A percentile compares a stretch with the other conserved stretches of the same genome.
Evolutionary conservation across 2,329 filamentous ascomycete genomes (phyloP).

Genomic region (Chaetomium strumarium): DNA sequence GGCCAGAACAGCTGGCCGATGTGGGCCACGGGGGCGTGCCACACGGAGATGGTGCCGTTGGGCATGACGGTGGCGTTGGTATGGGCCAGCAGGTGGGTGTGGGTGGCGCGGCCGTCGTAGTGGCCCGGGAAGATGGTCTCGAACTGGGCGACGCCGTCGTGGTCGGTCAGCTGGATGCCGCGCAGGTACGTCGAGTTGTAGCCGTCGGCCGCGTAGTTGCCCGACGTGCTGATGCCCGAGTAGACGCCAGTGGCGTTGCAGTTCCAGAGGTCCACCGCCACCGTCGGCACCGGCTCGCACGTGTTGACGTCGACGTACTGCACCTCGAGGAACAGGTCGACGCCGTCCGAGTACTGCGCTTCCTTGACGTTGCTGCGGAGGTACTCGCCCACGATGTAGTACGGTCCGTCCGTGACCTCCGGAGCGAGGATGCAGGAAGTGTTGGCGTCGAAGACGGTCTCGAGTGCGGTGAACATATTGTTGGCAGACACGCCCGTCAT

Average conservation of each 20-base stretch:
- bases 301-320: slow-evolving; percentile 42
- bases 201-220: slow-evolving; percentile 26
- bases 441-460: slow-evolving; percentile 34
- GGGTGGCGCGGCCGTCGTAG: slow-evolving; percentile 35
- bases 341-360: slow-evolving; percentile 29
- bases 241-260: slow-evolving; percentile 43
- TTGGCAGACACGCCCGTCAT: too few relatives aligned
- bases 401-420: slow-evolving; percentile 39
- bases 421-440: slow-evolving; percentile 39
- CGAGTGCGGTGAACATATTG: too few relatives aligned
- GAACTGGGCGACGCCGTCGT: slow-evolving; percentile 43
- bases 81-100: slow-evolving; percentile 39
- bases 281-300: slow-evolving; percentile 34
- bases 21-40: slow-evolving; percentile 35
- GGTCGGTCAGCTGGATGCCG: slow-evolving; percentile 41
- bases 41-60: slow-evolving; percentile 32
- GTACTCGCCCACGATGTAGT: slow-evolving; percentile 39
- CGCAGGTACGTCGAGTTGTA: slow-evolving; percentile 42
- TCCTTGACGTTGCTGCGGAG: slow-evolving; percentile 38
- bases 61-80: slow-evolving; percentile 30
- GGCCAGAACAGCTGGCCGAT: slow-evolving; percentile 40
- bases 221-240: slow-evolving; percentile 29
- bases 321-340: slow-evolving; percentile 38
- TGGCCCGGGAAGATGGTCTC: slow-evolving; percentile 43
- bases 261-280: slow-evolving; percentile 41